phyloP scores from a whole-genome alignment of 1,284 basidiomycete species.

The Baeospora myosura region DNA sequence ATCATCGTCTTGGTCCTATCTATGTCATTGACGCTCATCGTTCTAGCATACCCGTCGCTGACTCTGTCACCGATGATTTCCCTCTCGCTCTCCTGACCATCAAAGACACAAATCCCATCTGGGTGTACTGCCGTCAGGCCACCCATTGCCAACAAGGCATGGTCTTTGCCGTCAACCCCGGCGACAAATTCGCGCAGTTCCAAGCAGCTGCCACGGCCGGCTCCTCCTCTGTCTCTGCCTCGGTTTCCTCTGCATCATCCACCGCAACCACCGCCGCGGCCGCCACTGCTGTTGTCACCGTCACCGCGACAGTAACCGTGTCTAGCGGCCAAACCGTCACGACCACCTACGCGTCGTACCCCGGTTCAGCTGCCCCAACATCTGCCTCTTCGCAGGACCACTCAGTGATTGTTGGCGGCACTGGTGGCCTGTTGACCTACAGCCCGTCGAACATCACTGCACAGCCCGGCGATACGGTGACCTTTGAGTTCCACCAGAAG shows the following conservation, averaged over 20 bases:
- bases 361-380: constrained; percentile 25
- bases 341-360: constrained; percentile 25
- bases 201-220: constrained; percentile 42
- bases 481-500: constrained; percentile 50
- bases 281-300: constrained; percentile 20
- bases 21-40: no score
- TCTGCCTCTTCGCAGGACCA: constrained; percentile 32
- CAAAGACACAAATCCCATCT: constrained; percentile 42
- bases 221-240: constrained; percentile 16
- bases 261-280: constrained; percentile 17
- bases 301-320: constrained; percentile 31
- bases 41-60: constrained; percentile 43
- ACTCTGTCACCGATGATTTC: constrained; percentile 36
- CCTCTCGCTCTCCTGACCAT: constrained; percentile 38
- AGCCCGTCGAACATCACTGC: constrained; percentile 51
- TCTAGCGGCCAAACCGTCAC: constrained; percentile 21
- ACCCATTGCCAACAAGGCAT: constrained; percentile 46
- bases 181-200: constrained; percentile 44
- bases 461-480: constrained; percentile 50
- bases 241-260: constrained; percentile 19
- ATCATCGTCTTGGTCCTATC: constrained; percentile 3
- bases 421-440: constrained; percentile 36
- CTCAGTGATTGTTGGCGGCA: constrained; percentile 43
- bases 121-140: constrained; percentile 48
- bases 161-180: constrained; percentile 61